phyloP scores from a whole-genome alignment of 371 early-diverging fungal species.

The Funneliformis caledonium region DNA sequence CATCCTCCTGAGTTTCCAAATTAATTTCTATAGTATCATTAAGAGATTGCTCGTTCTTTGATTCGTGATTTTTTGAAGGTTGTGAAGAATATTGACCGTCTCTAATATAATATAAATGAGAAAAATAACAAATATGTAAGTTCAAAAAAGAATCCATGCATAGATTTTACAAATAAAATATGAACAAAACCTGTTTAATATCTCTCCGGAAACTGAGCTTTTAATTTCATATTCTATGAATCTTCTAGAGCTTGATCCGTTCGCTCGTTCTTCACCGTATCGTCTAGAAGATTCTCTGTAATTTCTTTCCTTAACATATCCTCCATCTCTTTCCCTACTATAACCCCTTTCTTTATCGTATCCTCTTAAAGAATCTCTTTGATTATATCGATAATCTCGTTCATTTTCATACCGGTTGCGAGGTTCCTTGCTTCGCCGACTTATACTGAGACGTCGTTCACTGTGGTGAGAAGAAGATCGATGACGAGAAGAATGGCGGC shows the following conservation, averaged over 20 bases:
- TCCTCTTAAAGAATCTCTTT: conserved; percentile 23
- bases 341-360: conserved; percentile 9
- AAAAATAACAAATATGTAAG: background rate
- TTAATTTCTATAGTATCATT: conserved; percentile 49
- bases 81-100: background rate
- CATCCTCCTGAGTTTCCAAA: conserved; percentile 61
- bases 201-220: conserved; percentile 1
- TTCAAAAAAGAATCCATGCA: background rate
- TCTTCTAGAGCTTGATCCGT: conserved; percentile 7
- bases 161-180: background rate
- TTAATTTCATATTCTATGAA: conserved; percentile 28
- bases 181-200: background rate
- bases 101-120: background rate
- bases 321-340: conserved; percentile 21
- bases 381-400: conserved; percentile 30
- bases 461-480: conserved; percentile 39
- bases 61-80: conserved; percentile 1
- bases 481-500: conserved; percentile 31
- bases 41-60: background rate
- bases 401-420: conserved; percentile 34
- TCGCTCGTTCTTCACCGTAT: background rate
- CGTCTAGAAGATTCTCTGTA: conserved; percentile 14
- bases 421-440: conserved; percentile 25
- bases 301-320: conserved; percentile 35
- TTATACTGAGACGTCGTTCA: conserved; percentile 37